Percentiles rank a stretch among this genome's conserved stretches.
Conservation (phyloP, 345 rosid species). For the Eucalyptus viminalis region DNA sequence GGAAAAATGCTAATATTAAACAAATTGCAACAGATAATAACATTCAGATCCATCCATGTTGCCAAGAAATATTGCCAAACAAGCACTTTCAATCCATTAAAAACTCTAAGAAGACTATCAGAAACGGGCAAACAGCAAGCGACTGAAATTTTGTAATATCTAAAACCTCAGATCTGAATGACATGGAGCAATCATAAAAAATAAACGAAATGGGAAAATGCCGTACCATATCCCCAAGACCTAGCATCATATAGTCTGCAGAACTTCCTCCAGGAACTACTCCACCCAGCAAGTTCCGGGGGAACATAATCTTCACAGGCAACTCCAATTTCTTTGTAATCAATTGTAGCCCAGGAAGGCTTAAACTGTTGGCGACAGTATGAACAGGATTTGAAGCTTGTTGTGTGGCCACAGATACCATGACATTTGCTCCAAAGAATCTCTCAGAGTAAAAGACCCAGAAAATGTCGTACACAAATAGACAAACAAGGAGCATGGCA, state of each 20-base stretch:
- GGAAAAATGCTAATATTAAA: background rate
- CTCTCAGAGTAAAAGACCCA: slow-evolving; percentile 99
- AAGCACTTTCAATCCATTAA: background rate
- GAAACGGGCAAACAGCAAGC: background rate
- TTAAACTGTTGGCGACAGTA: slow-evolving; percentile 85
- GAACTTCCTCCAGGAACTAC: slow-evolving; percentile 47
- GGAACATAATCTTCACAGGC: slow-evolving; percentile 88
- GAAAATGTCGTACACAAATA: slow-evolving; percentile 91
- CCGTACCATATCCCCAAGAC: slow-evolving; percentile 98
- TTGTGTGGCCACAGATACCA: slow-evolving; percentile 98
- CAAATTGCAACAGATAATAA: background rate
- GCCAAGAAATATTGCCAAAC: background rate
- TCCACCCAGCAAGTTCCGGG: slow-evolving; percentile 72
- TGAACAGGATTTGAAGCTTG: slow-evolving; percentile 96
- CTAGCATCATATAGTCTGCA: slow-evolving; percentile 93
- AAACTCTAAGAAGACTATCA: background rate
- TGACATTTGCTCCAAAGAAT: slow-evolving; percentile 95
- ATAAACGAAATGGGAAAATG: background rate
- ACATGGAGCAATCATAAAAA: background rate
- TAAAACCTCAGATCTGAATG: background rate
- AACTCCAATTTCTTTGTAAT: slow-evolving; percentile 93
- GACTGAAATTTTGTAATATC: background rate
- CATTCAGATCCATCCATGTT: background rate
- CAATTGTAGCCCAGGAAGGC: slow-evolving; percentile 87
- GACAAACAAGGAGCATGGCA: slow-evolving; percentile 72